Conservation (phyloP, 176 grass and related monocot genomes). For the Zizania latifolia region DNA sequence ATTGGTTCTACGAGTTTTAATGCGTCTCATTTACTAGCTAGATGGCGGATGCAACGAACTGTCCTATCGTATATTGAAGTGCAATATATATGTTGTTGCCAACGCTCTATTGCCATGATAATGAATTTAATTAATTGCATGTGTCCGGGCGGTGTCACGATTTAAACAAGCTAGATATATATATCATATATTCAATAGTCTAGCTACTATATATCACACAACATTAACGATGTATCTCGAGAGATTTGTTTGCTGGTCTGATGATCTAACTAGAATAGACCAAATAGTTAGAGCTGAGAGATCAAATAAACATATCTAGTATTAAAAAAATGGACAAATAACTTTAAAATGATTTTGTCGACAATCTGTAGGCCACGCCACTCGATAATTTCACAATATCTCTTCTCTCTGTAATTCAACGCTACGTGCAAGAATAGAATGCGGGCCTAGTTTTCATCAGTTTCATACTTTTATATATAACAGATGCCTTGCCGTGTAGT, state of each 20-base stretch:
- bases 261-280: too few species aligned
- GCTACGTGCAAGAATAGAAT: too few species aligned
- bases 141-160: neutral
- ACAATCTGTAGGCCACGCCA: too few species aligned
- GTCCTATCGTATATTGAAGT: conserved; percentile 47
- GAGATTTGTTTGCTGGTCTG: neutral
- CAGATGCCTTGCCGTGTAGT: too few species aligned
- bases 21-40: conserved; percentile 44
- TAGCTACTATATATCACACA: neutral
- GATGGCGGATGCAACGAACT: conserved; percentile 54
- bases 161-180: neutral
- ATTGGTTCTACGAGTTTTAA: conserved; percentile 28
- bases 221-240: neutral
- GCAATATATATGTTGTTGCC: conserved; percentile 27
- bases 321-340: too few species aligned
- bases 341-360: too few species aligned
- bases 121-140: conserved; percentile 28
- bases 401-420: too few species aligned
- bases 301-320: too few species aligned
- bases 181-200: neutral
- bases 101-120: conserved; percentile 23
- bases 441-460: too few species aligned
- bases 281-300: too few species aligned
- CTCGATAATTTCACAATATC: too few species aligned
- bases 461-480: too few species aligned